Evolutionary conservation across 2,329 filamentous ascomycete species (phyloP).

Genomic region (Cyphellophora europaea): DNA sequence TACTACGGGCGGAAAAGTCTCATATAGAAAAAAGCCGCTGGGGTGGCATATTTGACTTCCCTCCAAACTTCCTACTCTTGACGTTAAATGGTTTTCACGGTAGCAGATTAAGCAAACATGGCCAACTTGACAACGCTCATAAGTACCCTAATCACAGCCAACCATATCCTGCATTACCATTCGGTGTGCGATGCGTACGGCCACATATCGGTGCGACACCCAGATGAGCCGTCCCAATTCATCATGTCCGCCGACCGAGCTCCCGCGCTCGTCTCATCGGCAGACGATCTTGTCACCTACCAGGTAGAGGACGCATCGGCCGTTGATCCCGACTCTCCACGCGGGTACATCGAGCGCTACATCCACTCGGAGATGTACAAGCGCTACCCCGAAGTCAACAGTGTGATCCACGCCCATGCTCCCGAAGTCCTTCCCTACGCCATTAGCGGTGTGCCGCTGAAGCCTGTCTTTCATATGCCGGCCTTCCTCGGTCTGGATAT

Average conservation of each 20-base stretch:
- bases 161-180: too few species aligned
- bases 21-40: too few species aligned
- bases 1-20: too few species aligned
- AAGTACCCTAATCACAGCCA: too few species aligned
- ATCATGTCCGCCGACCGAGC: conserved; percentile 40
- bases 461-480: conserved; percentile 33
- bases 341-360: conserved; percentile 35
- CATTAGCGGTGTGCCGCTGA: conserved; percentile 30
- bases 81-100: too few species aligned
- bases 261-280: conserved; percentile 36
- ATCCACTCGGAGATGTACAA: conserved; percentile 42
- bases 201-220: too few species aligned
- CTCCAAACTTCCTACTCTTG: too few species aligned
- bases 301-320: conserved; percentile 31
- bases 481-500: conserved; percentile 31
- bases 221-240: conserved; percentile 34
- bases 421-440: conserved; percentile 34
- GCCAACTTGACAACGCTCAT: too few species aligned
- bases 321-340: conserved; percentile 28
- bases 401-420: conserved; percentile 37
- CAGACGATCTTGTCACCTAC: conserved; percentile 39
- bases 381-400: conserved; percentile 27
- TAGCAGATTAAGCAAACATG: too few species aligned
- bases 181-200: too few species aligned
- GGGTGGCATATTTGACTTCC: too few species aligned